Evolutionary conservation across 1,284 basidiomycete species (phyloP), one percentile per base, ranked within the genome.

Genomic region (Moesziomyces sp.): DNA sequence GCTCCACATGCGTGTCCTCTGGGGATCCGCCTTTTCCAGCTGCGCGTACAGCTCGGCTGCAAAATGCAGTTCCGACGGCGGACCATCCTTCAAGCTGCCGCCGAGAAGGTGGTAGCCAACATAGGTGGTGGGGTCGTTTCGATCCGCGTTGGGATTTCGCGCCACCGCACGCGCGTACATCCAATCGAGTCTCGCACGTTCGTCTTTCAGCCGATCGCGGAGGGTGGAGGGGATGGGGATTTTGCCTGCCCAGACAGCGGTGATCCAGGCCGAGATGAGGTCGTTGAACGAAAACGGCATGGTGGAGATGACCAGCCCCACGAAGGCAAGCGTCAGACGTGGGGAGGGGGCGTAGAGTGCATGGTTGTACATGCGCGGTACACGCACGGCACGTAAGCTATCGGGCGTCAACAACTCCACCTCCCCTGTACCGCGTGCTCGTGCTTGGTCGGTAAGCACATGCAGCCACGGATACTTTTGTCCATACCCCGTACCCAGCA

Each of bases 241-340:
- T 13, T 58, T 57, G 23, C 72, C 75, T 1, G 54, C 26, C 72
- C 76, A 79, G 6, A 81, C 67, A 13, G 56, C 57, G 8, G 59
- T 53, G 16, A 79, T 52, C 67, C 68, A 68, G 5, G 67, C 62
- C 13, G 52, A 58, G 30, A 59, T 47, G 16, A 79, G 44, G 46
- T 79, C 76, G 46, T 67, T 62, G 34, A 64, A 58, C 18, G 46
- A 46, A 24, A 79, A 79, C 10, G 77, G 77, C 51, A 70, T 74
- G 19, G 46, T 67, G n/a, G 55, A 52, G 10, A 79, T 60, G 6
- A 72, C 44, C 23, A 81, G 30, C 5, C 77, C 77, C 1, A 74
- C 63, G 44, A 79, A 74, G 0, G 60, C 75, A 7, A 81, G 49
- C 9, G 66, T 60, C 3, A 74, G 19, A 0, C 51, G 52, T 1